Percentiles rank a stretch among this genome's conserved stretches.
Evolutionary conservation across 768 basidiomycete genomes (phyloP).

Genomic region (Melanogaster broomeanus): DNA sequence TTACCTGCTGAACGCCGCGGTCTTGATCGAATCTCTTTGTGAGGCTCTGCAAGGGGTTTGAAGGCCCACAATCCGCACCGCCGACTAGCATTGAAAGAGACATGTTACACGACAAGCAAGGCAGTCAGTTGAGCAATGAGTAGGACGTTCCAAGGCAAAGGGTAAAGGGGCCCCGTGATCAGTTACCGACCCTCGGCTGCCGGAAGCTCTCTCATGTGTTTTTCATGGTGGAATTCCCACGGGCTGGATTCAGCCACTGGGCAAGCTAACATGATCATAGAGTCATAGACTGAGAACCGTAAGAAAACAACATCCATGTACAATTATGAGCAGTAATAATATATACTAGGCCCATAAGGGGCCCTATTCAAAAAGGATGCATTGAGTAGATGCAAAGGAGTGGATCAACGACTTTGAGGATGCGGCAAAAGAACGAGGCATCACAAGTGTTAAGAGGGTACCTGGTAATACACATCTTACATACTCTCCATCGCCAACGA

Average conservation of each 20-base stretch:
- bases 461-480: neutral
- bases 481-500: neutral
- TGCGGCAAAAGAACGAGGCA: neutral
- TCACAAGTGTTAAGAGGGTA: neutral
- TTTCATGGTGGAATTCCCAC: neutral
- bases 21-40: constrained; percentile 81
- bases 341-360: constrained; percentile 27
- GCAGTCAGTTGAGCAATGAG: neutral
- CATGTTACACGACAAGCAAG: constrained; percentile 43
- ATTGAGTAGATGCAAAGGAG: constrained; percentile 7
- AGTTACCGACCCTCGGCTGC: no score
- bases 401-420: neutral
- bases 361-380: constrained; percentile 21
- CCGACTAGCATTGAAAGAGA: constrained; percentile 78
- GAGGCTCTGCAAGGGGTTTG: constrained; percentile 78
- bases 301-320: constrained; percentile 7
- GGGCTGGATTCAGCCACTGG: no score
- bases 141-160: neutral
- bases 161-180: no score
- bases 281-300: neutral
- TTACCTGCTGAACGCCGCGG: constrained; percentile 76
- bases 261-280: neutral
- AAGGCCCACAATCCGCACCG: constrained; percentile 80
- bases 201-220: neutral
- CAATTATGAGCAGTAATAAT: constrained; percentile 30